phyloP scores from a whole-genome alignment of 306 rosid species.

The Fragaria iinumae region DNA sequence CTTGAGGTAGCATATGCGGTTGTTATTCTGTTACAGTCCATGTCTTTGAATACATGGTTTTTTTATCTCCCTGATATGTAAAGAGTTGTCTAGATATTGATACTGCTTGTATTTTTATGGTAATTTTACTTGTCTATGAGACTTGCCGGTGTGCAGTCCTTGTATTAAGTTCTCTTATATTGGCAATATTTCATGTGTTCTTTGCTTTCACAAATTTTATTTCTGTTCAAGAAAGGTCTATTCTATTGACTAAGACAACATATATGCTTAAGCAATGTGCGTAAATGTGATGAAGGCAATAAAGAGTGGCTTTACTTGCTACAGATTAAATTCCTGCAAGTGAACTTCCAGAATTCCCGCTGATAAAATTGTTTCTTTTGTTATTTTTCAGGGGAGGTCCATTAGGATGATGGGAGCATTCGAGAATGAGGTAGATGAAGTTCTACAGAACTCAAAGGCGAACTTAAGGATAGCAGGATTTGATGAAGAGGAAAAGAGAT shows the following conservation, averaged over 20 bases:
- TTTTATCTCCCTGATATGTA: neutral
- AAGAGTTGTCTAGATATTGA: neutral
- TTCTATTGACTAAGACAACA: neutral
- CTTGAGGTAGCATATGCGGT: conserved; percentile 61
- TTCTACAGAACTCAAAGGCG: conserved; percentile 57
- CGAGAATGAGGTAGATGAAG: conserved; percentile 72
- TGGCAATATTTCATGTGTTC: neutral
- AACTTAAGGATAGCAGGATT: conserved; percentile 89
- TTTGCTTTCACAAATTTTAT: neutral
- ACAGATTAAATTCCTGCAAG: neutral
- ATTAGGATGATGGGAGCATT: conserved; percentile 92
- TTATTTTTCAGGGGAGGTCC: conserved; percentile 54
- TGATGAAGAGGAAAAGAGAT: conserved; percentile 80
- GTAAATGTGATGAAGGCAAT: neutral
- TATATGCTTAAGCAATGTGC: neutral
- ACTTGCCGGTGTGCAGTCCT: neutral
- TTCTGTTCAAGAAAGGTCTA: neutral
- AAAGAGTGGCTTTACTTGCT: neutral
- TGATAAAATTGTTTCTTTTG: conserved; percentile 13
- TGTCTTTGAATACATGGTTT: neutral
- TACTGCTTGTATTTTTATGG: neutral
- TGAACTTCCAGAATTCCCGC: neutral
- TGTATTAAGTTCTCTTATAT: neutral
- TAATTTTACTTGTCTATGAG: neutral
- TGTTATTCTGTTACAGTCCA: conserved; percentile 13